Percentiles rank a stretch among this genome's conserved stretches.
phyloP scores from a whole-genome alignment of 208 protist genomes.

The Endotrypanum monterogeii region DNA sequence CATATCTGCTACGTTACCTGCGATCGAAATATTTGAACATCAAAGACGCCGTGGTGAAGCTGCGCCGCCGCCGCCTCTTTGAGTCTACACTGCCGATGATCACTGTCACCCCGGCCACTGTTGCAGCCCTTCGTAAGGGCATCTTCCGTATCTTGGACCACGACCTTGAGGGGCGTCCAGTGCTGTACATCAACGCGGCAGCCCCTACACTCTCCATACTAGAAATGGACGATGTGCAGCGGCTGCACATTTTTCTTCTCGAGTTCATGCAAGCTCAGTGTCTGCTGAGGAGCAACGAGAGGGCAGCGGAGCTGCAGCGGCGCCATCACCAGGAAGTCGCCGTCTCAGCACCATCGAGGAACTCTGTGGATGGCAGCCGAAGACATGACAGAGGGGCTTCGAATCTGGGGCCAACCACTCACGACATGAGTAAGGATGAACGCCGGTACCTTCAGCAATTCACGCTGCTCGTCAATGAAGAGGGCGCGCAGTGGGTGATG shows the following conservation, averaged over 20 bases:
- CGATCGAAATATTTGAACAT: slow-evolving; percentile 45
- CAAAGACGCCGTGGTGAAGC: slow-evolving; percentile 48
- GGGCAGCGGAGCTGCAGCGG: slow-evolving; percentile 21
- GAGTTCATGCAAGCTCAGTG: slow-evolving; percentile 78
- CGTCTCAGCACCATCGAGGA: background rate
- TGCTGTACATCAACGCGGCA: slow-evolving; percentile 61
- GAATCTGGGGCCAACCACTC: background rate
- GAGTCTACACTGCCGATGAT: slow-evolving; percentile 60
- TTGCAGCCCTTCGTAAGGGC: slow-evolving; percentile 56
- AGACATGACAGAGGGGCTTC: background rate
- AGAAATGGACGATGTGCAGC: slow-evolving; percentile 54
- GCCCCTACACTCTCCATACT: slow-evolving; percentile 37
- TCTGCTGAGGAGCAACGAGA: slow-evolving; percentile 32
- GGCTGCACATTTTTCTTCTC: slow-evolving; percentile 58
- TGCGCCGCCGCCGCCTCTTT: slow-evolving; percentile 61
- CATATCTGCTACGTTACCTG: slow-evolving; percentile 67
- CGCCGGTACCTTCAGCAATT: slow-evolving; percentile 48
- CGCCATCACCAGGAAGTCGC: background rate
- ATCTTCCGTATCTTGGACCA: slow-evolving; percentile 49
- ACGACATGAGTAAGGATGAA: slow-evolving; percentile 15
- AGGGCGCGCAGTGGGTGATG: slow-evolving; percentile 38
- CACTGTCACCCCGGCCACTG: slow-evolving; percentile 50
- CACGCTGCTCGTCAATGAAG: slow-evolving; percentile 70
- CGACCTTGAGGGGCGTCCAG: slow-evolving; percentile 39
- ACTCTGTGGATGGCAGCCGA: background rate